Percentiles rank a stretch among this genome's conserved stretches.
These are phyloP conservation scores for Hymenoscyphus fraxineus DNA, from an alignment of 2,329 filamentous ascomycete genomes.

Conservation along the genomic window DNA sequence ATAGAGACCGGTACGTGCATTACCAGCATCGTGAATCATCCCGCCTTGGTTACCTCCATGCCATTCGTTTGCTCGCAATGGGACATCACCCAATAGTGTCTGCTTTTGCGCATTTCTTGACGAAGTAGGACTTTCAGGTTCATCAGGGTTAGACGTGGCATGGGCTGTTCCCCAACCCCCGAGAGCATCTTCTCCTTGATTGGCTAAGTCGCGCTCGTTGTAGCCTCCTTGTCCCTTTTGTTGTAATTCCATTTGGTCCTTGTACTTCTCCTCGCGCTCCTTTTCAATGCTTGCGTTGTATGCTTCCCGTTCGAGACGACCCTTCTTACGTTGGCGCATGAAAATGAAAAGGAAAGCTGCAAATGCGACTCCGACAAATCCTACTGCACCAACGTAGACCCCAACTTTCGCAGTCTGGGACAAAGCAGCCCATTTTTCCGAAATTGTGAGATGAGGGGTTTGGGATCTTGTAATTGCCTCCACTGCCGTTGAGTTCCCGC, in stretches of 20 bases:
- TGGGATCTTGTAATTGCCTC: conserved; percentile 38
- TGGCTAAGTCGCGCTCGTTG: conserved; percentile 22
- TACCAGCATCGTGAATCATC: conserved; percentile 19
- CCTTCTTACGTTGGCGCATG: conserved; percentile 51
- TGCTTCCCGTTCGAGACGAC: conserved; percentile 47
- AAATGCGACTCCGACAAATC: conserved; percentile 42
- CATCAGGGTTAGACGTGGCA: conserved; percentile 15
- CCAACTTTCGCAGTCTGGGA: conserved; percentile 48
- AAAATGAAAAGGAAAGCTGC: conserved; percentile 48
- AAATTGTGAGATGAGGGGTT: conserved; percentile 39
- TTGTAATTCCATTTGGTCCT: conserved; percentile 31
- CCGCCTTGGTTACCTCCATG: conserved; percentile 22
- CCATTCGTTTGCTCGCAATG: conserved; percentile 20
- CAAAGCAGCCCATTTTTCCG: conserved; percentile 53
- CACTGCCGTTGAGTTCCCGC: conserved; percentile 55
- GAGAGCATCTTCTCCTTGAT: conserved; percentile 29
- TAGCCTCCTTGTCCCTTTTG: conserved; percentile 32
- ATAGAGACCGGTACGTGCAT: conserved; percentile 21
- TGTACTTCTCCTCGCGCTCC: conserved; percentile 30
- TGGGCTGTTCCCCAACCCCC: conserved; percentile 29
- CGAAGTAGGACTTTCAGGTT: conserved; percentile 16
- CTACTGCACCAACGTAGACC: conserved; percentile 49
- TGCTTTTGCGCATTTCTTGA: conserved; percentile 15
- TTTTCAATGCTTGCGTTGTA: conserved; percentile 33
- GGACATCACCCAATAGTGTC: conserved; percentile 15